Base-by-base conservation (phyloP, 2,329 filamentous ascomycete genomes). In the Boeremia exigua region DNA sequence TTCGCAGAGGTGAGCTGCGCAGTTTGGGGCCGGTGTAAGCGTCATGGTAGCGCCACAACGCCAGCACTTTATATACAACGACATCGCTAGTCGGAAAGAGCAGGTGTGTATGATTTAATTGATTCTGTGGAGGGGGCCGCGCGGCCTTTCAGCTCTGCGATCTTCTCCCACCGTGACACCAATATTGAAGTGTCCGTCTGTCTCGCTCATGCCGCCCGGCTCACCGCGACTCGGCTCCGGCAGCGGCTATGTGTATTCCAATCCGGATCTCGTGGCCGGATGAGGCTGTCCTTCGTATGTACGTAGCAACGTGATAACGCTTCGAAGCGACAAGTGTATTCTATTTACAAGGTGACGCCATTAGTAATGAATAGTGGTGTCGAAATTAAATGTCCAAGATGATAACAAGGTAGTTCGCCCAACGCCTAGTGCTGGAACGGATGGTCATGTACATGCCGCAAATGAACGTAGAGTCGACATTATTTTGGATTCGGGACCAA, bases 281-380 rank as follows among this genome's bases (percentile, higher is more conserved):
- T 38, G 53, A 56, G 15, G 23, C 12, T 46, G 4, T 38, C 25
- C 2, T 34, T 54, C 15, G n/a, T 55, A 59, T 59, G 56, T 58
- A 58, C 55, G 39, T 58, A 58, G 42, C 55, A 49, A 50, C 55
- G 27, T 47, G 14, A 37, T 44, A 45, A 33, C 8, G 39, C 55
- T 46, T 37, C 49, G 27, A 32, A 19, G 45, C 32, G 36, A 47
- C 32, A 43, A 44, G 14, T 54, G 42, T 46, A 42, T 57, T 8
- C 44, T 30, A 44, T 52, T 40, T 44, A 48, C 38, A 53, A 28
- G 27, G 17, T 40, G 28, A 15, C 46, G 50, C 49, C 23, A 54
- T 53, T 38, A 38, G 7, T 19, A 27, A 17, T 40, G 30, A 43
- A 54, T 50, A 58, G 50, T 45, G 11, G 23, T 12, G 29, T 46